These are phyloP conservation scores for Ceratocystiopsis sp. DNA, from an alignment of 2,329 filamentous ascomycete genomes.

Conservation along the genomic window DNA sequence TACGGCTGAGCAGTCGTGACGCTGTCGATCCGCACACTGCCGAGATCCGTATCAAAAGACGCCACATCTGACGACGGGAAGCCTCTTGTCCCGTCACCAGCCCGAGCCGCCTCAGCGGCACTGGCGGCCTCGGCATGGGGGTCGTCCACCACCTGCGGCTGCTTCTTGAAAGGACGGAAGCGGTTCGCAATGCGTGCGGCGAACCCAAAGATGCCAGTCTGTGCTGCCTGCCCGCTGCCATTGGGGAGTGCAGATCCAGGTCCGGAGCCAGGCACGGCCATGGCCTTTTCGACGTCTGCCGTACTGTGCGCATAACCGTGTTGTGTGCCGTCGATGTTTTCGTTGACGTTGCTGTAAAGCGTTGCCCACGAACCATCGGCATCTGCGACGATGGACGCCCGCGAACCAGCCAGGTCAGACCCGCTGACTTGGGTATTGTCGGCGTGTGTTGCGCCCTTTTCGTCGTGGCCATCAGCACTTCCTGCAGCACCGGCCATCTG, in stretches of 20 bases:
- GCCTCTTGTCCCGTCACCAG: too few relatives aligned
- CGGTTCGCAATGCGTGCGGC: slow-evolving; percentile 1
- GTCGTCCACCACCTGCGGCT: too few relatives aligned
- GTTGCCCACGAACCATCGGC: not conserved
- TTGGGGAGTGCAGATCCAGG: not conserved
- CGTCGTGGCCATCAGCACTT: too few relatives aligned
- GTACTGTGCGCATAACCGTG: too few relatives aligned
- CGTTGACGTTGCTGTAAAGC: not conserved
- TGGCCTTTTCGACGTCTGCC: not conserved
- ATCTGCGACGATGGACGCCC: not conserved
- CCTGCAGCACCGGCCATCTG: too few relatives aligned
- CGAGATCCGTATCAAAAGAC: slow-evolving; percentile 8
- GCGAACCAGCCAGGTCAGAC: too few relatives aligned
- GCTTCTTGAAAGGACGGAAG: slow-evolving; percentile 1
- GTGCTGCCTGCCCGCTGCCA: not conserved
- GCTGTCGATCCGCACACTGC: slow-evolving; percentile 8
- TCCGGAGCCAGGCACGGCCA: not conserved
- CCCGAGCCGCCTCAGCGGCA: too few relatives aligned
- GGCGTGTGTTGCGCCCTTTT: too few relatives aligned
- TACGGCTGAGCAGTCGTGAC: slow-evolving; percentile 9
- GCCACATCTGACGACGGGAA: slow-evolving; percentile 3
- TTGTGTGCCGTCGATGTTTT: not conserved
- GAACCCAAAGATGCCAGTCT: slow-evolving; percentile 2
- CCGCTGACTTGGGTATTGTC: too few relatives aligned
- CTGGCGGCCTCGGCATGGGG: too few relatives aligned